phyloP scores from a whole-genome alignment of 179 eudicot species.

The Drosera spatulata region DNA sequence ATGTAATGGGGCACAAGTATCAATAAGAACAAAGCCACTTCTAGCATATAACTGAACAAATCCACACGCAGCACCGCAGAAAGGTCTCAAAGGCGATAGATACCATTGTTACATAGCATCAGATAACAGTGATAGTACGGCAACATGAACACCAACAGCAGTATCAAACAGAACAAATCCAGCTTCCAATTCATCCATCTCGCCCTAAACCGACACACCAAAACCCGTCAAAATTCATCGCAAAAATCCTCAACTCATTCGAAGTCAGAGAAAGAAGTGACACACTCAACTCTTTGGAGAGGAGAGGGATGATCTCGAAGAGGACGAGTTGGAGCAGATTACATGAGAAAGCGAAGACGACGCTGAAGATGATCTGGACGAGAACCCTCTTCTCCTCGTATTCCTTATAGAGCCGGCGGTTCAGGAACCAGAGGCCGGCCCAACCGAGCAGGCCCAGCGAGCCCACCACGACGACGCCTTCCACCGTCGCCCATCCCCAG shows the following conservation, averaged over 20 bases:
- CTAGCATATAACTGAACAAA: too few species aligned
- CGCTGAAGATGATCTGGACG: conserved; percentile 88
- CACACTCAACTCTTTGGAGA: conserved; percentile 70
- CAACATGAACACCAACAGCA: conserved; percentile 81
- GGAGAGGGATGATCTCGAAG: conserved; percentile 85
- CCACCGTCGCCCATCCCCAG: conserved; percentile 62
- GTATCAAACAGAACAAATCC: conserved; percentile 84
- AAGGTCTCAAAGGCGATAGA: background rate
- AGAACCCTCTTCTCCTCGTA: conserved; percentile 90
- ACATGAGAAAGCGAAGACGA: conserved; percentile 91
- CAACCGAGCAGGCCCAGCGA: conserved; percentile 69
- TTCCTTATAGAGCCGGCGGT: conserved; percentile 80
- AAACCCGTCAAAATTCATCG: too few species aligned
- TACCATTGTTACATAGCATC: conserved; percentile 90
- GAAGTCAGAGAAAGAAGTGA: background rate
- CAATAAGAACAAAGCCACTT: too few species aligned
- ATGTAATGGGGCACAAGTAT: too few species aligned
- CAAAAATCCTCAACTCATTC: too few species aligned
- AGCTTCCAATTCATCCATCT: conserved; percentile 98
- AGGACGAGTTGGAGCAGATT: conserved; percentile 90
- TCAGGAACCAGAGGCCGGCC: conserved; percentile 87
- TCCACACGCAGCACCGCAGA: background rate
- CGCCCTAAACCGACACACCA: conserved; percentile 40
- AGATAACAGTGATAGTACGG: conserved; percentile 95
- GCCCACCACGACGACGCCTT: conserved; percentile 71